Base-by-base conservation (phyloP, 352 stramenopile genomes). In the Saprolegnia parasitica region DNA sequence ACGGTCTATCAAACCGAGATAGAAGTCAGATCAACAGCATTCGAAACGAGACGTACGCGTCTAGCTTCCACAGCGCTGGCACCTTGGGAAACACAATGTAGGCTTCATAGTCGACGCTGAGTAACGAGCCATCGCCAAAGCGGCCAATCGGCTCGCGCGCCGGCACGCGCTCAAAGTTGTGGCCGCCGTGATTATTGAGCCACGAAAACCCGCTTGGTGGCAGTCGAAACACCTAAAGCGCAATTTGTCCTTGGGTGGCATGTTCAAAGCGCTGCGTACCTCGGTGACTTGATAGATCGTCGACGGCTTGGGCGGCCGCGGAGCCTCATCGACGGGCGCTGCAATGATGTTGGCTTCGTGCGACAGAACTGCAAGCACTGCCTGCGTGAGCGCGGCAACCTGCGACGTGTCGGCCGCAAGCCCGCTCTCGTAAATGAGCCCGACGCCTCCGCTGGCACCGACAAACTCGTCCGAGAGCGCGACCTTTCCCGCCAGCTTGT, bases 381-480 rank as follows among this genome's bases (percentile, higher is more conserved):
- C 77, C 5, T 70, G 56, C 5, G 71, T 73, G 35, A 89, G 81
- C 4, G 67, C 68, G 20, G 80, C 71, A 26, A 89, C 75, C 61
- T 84, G 90, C 6, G 78, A 87, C 10, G 87, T 60, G 65, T 90
- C 83, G 39, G 72, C 83, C 24, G 81, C 80, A 11, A 88, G 20
- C 0, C 84, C 82, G 64, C 81, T 90, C 68, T 93, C 84, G 29
- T 79, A 89, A 74, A 83, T 91, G 26, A 90, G 57, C 6, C 80
- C 83, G 35, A 87, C 68, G n/a, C 83, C 81, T 50, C 84, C 84
- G 52, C 82, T 57, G 6, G 73, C 73, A 35, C 79, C 78, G 15
- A 89, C 83, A 63, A 81, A 93, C 66, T 93, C 84, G 62, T 93
- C 84, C 40, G 83, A 90, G 42, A 90, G 74, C 52, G 80, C 82